Base-by-base conservation (phyloP, 1,284 basidiomycete species). In the Papiliotrema laurentii region DNA sequence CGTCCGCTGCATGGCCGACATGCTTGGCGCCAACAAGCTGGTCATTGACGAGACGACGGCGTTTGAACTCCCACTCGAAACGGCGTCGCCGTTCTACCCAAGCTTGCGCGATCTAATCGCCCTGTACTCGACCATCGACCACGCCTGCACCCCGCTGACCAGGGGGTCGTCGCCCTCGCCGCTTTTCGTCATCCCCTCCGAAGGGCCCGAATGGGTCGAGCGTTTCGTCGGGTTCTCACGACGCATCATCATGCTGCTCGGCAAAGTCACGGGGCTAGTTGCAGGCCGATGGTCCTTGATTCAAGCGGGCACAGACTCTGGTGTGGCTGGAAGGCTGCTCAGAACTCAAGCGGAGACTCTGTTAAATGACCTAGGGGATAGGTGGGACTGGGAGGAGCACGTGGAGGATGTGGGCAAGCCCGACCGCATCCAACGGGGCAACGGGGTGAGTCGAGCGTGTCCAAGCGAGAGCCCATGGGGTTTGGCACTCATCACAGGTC, bases 1-100 rank as follows among this genome's bases (percentile, higher is more conserved):
- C 19, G 50, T 56, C 3, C 52, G 51, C 16, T 54, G 53, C 50
- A 59, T 59, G 54, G 57, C 54, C 1, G 57, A 59, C 42, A 55
- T 59, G 49, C 50, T 59, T 28, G 44, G 47, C 45, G 33, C 46
- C 14, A 45, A 51, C 16, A 35, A 33, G 13, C 38, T 55, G 5
- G 31, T 43, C n/a, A 46, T 55, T 19, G 54, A 55, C 28, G 31
- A 27, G n/a, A 38, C 34, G n/a, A 51, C 46, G 5, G 49, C 39
- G 2, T 55, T 55, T 31, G 37, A 39, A 25, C 22, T 39, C 6
- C 34, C 34, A 16, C 5, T 5, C 14, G 37, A 39, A 22, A 26
- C 30, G 24, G 19, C 53, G 2, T 45, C 49, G 27, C 35, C 45
- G 1, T 52, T 52, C 41, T 55, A 49, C 28, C 35, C 40, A 5